A percentile compares a stretch with the other conserved stretches of the same genome.
These are phyloP conservation scores for Cyberlindnera euphorbiiphila DNA, from an alignment of 805 yeast species.

Conservation along the genomic window DNA sequence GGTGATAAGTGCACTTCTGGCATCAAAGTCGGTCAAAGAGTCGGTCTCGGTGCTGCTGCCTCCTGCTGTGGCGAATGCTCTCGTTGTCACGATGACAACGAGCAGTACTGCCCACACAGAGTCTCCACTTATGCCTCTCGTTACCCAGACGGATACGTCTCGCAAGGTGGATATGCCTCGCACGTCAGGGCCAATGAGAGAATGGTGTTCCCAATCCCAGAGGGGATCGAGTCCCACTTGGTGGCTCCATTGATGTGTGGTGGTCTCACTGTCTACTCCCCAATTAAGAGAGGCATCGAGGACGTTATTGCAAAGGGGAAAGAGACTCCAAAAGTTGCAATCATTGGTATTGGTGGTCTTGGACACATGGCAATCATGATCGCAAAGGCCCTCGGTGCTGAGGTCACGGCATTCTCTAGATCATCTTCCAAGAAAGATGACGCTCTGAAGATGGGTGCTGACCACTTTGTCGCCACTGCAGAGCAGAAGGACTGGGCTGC, in stretches of 20 bases:
- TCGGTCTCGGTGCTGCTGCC: slow-evolving; percentile 75
- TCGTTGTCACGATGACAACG: slow-evolving; percentile 52
- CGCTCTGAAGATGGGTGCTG: slow-evolving; percentile 49
- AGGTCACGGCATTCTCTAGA: slow-evolving; percentile 55
- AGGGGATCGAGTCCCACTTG: slow-evolving; percentile 42
- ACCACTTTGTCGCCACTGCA: slow-evolving; percentile 49
- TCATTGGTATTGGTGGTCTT: slow-evolving; percentile 54
- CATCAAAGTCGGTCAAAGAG: slow-evolving; percentile 65
- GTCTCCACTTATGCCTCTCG: slow-evolving; percentile 49
- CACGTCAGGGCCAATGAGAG: slow-evolving; percentile 61
- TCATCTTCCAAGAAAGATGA: slow-evolving; percentile 44
- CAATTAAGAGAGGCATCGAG: slow-evolving; percentile 44
- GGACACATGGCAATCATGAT: slow-evolving; percentile 55
- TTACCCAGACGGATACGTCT: slow-evolving; percentile 43
- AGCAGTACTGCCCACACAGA: slow-evolving; percentile 48
- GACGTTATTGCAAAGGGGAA: slow-evolving; percentile 20
- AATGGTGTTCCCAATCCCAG: slow-evolving; percentile 63
- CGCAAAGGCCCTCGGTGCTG: slow-evolving; percentile 58
- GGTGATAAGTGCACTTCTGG: slow-evolving; percentile 51
- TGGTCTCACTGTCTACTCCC: slow-evolving; percentile 70
- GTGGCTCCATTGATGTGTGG: slow-evolving; percentile 79
- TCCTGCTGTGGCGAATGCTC: slow-evolving; percentile 59
- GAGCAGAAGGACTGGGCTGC: slow-evolving; percentile 42
- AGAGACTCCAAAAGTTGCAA: slow-evolving; percentile 41
- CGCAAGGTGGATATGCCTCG: slow-evolving; percentile 70